Conservation (phyloP, 2,329 filamentous ascomycete genomes). For the Cytospora piceicola region DNA sequence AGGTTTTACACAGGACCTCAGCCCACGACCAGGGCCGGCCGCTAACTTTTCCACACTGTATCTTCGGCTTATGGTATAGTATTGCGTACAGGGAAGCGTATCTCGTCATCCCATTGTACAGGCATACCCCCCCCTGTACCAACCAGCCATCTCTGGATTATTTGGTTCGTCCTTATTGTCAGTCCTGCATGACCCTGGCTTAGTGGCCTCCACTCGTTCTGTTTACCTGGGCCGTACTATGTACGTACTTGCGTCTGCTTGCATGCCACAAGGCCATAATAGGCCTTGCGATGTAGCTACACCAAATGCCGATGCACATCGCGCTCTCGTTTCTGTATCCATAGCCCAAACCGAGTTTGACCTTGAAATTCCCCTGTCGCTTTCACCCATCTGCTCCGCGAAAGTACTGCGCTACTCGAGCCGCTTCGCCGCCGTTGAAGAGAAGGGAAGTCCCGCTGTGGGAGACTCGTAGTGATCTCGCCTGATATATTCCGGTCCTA, state of each 20-base stretch:
- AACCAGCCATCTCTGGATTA: slow-evolving; percentile 4
- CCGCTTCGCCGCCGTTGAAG: not conserved
- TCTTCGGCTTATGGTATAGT: slow-evolving; percentile 10
- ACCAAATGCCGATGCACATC: slow-evolving; percentile 7
- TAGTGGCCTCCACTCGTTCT: slow-evolving; percentile 21
- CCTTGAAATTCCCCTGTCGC: slow-evolving; percentile 1
- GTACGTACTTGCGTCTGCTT: slow-evolving; percentile 10
- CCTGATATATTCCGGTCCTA: slow-evolving; percentile 11
- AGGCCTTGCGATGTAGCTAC: slow-evolving; percentile 10
- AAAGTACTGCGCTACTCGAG: slow-evolving; percentile 7
- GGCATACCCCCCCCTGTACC: not conserved
- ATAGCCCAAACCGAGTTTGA: not conserved
- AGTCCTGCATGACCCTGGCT: slow-evolving; percentile 17
- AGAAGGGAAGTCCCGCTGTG: slow-evolving; percentile 5
- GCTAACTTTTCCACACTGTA: slow-evolving; percentile 5
- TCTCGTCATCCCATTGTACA: slow-evolving; percentile 20
- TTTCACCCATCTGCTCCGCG: slow-evolving; percentile 2
- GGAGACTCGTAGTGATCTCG: slow-evolving; percentile 1
- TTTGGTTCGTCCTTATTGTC: slow-evolving; percentile 19
- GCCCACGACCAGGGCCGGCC: slow-evolving; percentile 9
- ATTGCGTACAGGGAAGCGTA: slow-evolving; percentile 1
- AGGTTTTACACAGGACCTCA: not conserved
- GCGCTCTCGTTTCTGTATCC: slow-evolving; percentile 15
- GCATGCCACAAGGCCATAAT: slow-evolving; percentile 11
- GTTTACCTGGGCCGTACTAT: slow-evolving; percentile 10